These are phyloP conservation scores for Tulasnella sp. DNA, from an alignment of 768 basidiomycete species.

Conservation along the genomic window DNA sequence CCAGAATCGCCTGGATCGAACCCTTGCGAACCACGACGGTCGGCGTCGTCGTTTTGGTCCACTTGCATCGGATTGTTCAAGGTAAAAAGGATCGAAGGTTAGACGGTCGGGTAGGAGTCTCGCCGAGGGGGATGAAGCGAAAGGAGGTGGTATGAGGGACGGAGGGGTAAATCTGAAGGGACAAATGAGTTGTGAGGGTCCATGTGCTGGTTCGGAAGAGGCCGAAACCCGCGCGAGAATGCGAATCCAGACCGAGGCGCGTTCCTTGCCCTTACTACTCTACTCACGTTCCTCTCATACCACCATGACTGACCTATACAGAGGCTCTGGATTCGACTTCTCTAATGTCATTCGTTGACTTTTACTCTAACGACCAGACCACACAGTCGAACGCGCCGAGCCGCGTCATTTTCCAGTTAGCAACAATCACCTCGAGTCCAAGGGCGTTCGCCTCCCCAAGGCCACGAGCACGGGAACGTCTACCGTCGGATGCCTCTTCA, in stretches of 20 bases:
- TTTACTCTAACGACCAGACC: too few species aligned
- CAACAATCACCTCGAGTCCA: slow-evolving; percentile 62
- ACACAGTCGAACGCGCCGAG: too few species aligned
- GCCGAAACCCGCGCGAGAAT: neutral
- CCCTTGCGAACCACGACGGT: too few species aligned
- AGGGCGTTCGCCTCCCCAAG: slow-evolving; percentile 67
- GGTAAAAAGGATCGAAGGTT: too few species aligned
- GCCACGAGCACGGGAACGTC: slow-evolving; percentile 94
- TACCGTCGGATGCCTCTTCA: slow-evolving; percentile 92
- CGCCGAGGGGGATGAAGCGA: too few species aligned
- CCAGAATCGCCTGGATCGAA: too few species aligned
- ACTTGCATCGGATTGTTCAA: too few species aligned
- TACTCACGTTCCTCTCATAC: neutral
- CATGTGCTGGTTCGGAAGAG: neutral
- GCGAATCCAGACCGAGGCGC: slow-evolving; percentile 14
- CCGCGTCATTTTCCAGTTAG: slow-evolving; percentile 29
- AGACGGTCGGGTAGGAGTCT: too few species aligned
- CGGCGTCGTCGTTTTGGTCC: too few species aligned
- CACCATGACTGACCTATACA: slow-evolving; percentile 21
- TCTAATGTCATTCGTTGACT: slow-evolving; percentile 65
- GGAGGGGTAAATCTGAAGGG: too few species aligned
- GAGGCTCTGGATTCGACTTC: slow-evolving; percentile 60
- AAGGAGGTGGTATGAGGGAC: too few species aligned
- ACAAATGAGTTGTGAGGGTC: neutral
- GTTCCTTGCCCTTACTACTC: neutral